Percentiles rank a stretch among this genome's conserved stretches.
phyloP scores from a whole-genome alignment of 495 filamentous ascomycete species.

The Aspergillus ellipticus region DNA sequence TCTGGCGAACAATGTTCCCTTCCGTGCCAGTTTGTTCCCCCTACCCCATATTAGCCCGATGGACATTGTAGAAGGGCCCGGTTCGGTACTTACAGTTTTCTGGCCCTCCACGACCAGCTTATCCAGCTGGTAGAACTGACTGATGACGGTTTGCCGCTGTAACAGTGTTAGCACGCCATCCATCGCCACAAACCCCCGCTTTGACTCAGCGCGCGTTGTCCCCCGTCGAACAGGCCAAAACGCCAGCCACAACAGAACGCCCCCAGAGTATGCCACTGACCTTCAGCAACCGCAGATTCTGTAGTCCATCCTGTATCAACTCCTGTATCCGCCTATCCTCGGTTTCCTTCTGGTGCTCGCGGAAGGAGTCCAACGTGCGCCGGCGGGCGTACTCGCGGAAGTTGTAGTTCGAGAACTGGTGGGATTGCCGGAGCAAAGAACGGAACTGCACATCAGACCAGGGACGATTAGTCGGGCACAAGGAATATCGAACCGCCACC shows the following conservation, averaged over 20 bases:
- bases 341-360: constrained; percentile 63
- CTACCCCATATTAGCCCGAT: constrained; percentile 32
- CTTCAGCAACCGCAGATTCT: constrained; percentile 88
- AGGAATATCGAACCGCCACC: neutral
- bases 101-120: constrained; percentile 90
- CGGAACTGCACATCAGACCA: constrained; percentile 64
- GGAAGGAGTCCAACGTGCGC: constrained; percentile 82
- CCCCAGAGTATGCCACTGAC: constrained; percentile 46
- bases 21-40: constrained; percentile 70
- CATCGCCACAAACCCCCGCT: neutral
- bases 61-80: neutral
- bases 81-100: constrained; percentile 44
- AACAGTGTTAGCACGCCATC: neutral
- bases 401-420: constrained; percentile 90
- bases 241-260: neutral
- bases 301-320: constrained; percentile 81
- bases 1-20: constrained; percentile 71
- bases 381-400: constrained; percentile 95
- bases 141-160: constrained; percentile 91
- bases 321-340: constrained; percentile 81
- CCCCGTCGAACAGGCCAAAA: neutral
- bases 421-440: constrained; percentile 79
- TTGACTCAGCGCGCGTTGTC: neutral
- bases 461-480: neutral
- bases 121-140: constrained; percentile 92